Evolutionary conservation across 1,284 basidiomycete genomes (phyloP).

Genomic region (Apiotrichum montevideense): DNA sequence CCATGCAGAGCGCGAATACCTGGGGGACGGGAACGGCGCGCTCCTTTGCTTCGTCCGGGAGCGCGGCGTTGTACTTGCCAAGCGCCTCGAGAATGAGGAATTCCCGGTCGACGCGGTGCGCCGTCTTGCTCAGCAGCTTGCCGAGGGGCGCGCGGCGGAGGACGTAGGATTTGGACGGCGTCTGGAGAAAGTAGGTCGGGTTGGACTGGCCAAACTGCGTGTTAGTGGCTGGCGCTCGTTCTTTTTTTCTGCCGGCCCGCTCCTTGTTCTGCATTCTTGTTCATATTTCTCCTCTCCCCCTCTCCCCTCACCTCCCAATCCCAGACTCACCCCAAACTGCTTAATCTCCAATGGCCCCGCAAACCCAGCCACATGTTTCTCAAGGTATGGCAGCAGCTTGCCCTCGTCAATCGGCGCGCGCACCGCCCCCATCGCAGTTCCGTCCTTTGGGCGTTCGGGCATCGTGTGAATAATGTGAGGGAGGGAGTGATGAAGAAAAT

Average conservation of each 20-base stretch:
- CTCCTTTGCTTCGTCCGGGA: not conserved
- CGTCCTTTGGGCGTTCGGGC: not conserved
- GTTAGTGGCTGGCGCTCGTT: not conserved
- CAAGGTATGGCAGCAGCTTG: constrained; percentile 63
- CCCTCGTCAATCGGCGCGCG: constrained; percentile 63
- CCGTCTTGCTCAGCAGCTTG: constrained; percentile 73
- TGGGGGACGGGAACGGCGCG: constrained; percentile 71
- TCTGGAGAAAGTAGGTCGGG: constrained; percentile 65
- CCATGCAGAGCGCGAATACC: constrained; percentile 76
- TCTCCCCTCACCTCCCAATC: not conserved
- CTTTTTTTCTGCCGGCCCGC: too few relatives aligned
- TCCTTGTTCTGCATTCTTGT: too few relatives aligned
- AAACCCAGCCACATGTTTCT: constrained; percentile 55
- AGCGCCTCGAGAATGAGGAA: constrained; percentile 72
- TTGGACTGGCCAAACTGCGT: constrained; percentile 60
- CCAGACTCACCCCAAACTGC: constrained; percentile 72
- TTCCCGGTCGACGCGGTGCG: constrained; percentile 91
- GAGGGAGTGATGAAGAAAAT: not conserved
- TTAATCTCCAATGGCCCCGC: constrained; percentile 67
- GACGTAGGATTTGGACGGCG: constrained; percentile 49
- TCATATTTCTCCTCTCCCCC: too few relatives aligned
- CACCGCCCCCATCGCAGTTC: constrained; percentile 32
- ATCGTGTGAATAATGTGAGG: not conserved
- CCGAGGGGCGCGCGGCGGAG: constrained; percentile 89
- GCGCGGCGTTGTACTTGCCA: constrained; percentile 60